Conservation (phyloP, 768 basidiomycete species). For the Macrolepiota fuliginosa region DNA sequence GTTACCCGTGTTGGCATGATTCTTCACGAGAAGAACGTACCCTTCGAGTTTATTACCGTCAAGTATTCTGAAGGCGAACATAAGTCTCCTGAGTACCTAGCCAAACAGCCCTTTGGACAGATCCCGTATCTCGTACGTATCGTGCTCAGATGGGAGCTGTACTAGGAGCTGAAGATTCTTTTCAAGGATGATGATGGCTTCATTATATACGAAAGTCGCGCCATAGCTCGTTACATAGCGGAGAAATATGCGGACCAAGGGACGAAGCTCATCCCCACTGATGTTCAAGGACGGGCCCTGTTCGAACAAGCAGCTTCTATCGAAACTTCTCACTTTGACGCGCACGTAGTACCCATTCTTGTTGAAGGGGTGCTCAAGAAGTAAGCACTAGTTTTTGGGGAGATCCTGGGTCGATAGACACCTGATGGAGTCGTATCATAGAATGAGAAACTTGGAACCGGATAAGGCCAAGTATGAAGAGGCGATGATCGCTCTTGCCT, state of each 20-base stretch:
- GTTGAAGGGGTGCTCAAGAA: constrained; percentile 46
- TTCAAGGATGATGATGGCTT: constrained; percentile 53
- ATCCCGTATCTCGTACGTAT: not conserved
- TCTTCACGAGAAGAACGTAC: constrained; percentile 49
- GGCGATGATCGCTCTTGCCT: constrained; percentile 23
- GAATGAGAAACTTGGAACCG: constrained; percentile 12
- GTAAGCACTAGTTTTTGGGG: constrained; percentile 25
- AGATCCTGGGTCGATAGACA: too few species aligned
- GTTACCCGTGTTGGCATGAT: constrained; percentile 45
- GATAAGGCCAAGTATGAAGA: constrained; percentile 26
- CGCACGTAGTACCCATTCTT: constrained; percentile 27
- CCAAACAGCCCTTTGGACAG: constrained; percentile 6
- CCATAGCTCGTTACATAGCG: constrained; percentile 51
- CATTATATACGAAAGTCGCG: constrained; percentile 52
- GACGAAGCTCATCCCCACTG: constrained; percentile 41
- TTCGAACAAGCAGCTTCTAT: constrained; percentile 41
- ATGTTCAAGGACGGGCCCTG: constrained; percentile 26
- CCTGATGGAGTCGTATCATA: not conserved
- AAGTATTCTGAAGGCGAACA: constrained; percentile 39
- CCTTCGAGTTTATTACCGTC: constrained; percentile 43
- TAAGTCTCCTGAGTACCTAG: constrained; percentile 25
- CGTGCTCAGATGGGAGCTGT: too few species aligned
- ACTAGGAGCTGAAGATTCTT: not conserved
- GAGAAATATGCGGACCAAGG: constrained; percentile 47
- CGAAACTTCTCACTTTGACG: constrained; percentile 46